Conservation (phyloP, 305 asterid species). For the Withania somnifera region DNA sequence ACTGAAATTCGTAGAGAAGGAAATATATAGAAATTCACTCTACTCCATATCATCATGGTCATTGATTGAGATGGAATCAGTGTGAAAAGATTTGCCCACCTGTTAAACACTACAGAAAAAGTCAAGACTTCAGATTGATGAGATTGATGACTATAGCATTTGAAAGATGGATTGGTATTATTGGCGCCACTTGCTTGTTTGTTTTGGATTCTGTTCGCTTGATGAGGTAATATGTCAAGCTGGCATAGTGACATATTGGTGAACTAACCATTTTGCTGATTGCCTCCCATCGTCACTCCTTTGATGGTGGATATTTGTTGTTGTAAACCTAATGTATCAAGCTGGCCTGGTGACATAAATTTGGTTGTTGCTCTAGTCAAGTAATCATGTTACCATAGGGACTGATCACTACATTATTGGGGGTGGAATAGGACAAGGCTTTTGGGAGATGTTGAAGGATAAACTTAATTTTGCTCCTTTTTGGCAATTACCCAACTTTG, state of each 20-base stretch:
- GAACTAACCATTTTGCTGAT: not conserved
- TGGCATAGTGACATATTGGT: not conserved
- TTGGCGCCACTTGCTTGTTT: not conserved
- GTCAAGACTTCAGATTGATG: not conserved
- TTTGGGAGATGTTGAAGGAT: too few relatives aligned
- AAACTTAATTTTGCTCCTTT: too few relatives aligned
- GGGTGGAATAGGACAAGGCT: not conserved
- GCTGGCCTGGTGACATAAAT: not conserved
- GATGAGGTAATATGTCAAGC: not conserved
- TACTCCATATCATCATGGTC: not conserved
- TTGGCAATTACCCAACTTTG: not conserved
- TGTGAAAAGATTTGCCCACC: not conserved
- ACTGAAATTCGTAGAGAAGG: not conserved
- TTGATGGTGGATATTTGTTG: not conserved
- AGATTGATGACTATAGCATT: not conserved
- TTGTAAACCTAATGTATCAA: not conserved
- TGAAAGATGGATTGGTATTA: not conserved
- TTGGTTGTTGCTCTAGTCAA: not conserved
- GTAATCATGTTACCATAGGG: not conserved
- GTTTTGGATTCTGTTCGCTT: not conserved
- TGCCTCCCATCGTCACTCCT: not conserved
- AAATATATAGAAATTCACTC: not conserved
- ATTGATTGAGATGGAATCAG: not conserved
- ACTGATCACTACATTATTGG: not conserved
- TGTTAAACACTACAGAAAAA: not conserved